Conservation (phyloP, 2,329 filamentous ascomycete genomes). For the Monilinia aucupariae region DNA sequence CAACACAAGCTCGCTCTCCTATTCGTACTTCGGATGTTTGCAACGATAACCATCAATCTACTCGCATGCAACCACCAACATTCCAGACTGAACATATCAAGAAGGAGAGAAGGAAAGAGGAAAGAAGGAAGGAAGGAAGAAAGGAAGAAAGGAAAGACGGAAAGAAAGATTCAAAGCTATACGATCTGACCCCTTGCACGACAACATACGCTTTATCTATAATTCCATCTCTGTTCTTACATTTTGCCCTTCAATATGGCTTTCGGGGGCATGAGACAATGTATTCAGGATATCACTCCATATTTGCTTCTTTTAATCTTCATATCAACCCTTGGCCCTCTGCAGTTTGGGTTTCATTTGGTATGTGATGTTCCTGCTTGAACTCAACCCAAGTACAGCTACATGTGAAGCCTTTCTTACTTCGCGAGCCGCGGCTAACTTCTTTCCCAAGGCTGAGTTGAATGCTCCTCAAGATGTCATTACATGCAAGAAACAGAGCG, state of each 20-base stretch:
- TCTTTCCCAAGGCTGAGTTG: constrained; percentile 67
- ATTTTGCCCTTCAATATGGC: constrained; percentile 24
- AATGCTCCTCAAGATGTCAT: constrained; percentile 94
- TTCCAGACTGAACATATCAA: too few relatives aligned
- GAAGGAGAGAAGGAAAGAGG: too few relatives aligned
- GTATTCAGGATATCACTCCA: constrained; percentile 49
- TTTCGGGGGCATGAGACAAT: constrained; percentile 32
- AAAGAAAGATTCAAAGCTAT: neutral
- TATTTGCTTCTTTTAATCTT: constrained; percentile 74
- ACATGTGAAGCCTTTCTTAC: constrained; percentile 6
- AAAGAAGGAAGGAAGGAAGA: too few relatives aligned
- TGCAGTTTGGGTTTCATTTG: constrained; percentile 93
- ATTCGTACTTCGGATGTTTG: too few relatives aligned
- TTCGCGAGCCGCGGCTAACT: constrained; percentile 8
- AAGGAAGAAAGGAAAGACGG: too few relatives aligned
- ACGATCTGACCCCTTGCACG: too few relatives aligned
- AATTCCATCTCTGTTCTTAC: neutral
- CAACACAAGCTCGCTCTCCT: too few relatives aligned
- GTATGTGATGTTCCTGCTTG: constrained; percentile 44
- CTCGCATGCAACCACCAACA: too few relatives aligned
- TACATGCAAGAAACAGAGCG: constrained; percentile 66
- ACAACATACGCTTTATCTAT: neutral
- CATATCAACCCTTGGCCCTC: constrained; percentile 74
- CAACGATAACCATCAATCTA: too few relatives aligned
- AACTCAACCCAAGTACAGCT: neutral